A percentile compares a stretch with the other conserved stretches of the same genome.
Conservation (phyloP, 495 filamentous ascomycete genomes). For the Symbiotaphrina buchneri region DNA sequence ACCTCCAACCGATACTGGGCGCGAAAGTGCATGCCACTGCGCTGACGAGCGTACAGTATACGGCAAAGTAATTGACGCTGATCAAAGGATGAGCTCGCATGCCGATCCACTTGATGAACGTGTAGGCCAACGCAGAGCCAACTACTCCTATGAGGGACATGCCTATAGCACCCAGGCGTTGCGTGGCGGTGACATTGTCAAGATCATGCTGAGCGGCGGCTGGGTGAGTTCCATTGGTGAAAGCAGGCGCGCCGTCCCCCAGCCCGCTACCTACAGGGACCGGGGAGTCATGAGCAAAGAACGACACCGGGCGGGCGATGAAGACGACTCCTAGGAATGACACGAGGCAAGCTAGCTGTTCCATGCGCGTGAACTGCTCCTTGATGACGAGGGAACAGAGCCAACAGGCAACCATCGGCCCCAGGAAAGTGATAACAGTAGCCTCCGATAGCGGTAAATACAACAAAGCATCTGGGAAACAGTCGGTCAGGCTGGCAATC, state of each 20-base stretch:
- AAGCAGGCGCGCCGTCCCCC: constrained; percentile 13
- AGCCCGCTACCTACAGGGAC: constrained; percentile 10
- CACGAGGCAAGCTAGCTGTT: constrained; percentile 53
- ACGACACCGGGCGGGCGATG: constrained; percentile 52
- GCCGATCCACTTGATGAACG: constrained; percentile 68
- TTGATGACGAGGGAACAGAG: constrained; percentile 52
- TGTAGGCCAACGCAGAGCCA: constrained; percentile 56
- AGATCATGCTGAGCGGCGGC: constrained; percentile 9
- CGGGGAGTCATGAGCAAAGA: constrained; percentile 14
- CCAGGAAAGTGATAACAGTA: constrained; percentile 79
- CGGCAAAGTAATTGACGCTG: constrained; percentile 68
- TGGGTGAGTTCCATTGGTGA: constrained; percentile 8
- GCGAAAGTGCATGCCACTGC: constrained; percentile 17
- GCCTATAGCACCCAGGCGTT: constrained; percentile 51
- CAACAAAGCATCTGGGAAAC: constrained; percentile 40
- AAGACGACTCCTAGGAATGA: constrained; percentile 65
- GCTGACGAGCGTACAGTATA: constrained; percentile 39
- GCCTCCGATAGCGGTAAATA: constrained; percentile 83
- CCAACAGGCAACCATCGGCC: constrained; percentile 64
- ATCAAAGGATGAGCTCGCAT: constrained; percentile 65
- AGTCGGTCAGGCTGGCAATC: constrained; percentile 3
- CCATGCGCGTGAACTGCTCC: constrained; percentile 58
- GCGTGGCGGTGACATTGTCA: constrained; percentile 26
- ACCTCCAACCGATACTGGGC: constrained; percentile 27
- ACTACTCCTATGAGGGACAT: constrained; percentile 62